Conservation (phyloP, 495 filamentous ascomycete genomes). For the Podospora didyma region DNA sequence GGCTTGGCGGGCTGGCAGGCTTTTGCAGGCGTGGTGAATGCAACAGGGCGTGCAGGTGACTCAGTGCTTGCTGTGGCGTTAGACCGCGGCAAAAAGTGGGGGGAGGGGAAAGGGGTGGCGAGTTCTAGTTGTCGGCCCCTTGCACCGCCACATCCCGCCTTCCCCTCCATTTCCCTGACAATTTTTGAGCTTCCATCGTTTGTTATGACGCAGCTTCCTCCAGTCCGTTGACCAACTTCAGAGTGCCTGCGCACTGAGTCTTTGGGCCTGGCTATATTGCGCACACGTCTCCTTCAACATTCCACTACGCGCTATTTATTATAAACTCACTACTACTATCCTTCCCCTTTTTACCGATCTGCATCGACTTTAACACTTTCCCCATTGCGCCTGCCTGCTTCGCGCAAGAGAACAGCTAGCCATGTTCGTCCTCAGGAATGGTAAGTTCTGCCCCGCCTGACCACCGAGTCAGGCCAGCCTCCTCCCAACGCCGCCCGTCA, state of each 20-base stretch:
- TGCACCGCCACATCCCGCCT: conserved; percentile 21
- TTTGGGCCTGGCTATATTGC: neutral
- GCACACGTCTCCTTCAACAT: neutral
- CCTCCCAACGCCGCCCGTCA: neutral
- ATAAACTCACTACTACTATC: neutral
- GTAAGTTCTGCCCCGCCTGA: conserved; percentile 17
- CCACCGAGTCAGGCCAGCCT: neutral
- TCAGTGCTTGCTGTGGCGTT: neutral
- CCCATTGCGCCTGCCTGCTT: neutral
- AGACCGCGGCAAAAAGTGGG: too few relatives aligned
- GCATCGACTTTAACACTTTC: neutral
- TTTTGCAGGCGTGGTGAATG: too few relatives aligned
- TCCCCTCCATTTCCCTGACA: conserved; percentile 18
- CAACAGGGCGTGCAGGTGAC: too few relatives aligned
- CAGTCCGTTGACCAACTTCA: conserved; percentile 17
- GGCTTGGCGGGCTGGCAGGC: too few relatives aligned
- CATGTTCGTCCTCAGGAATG: conserved; percentile 31
- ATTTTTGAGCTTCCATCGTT: conserved; percentile 11
- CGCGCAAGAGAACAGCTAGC: conserved; percentile 4
- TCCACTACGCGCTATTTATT: neutral
- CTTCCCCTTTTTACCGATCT: neutral
- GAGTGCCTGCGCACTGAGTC: conserved; percentile 8
- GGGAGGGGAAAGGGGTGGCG: too few relatives aligned
- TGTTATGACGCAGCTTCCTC: conserved; percentile 31
- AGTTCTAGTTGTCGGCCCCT: conserved; percentile 5